Percentiles rank a stretch among this genome's conserved stretches.
These are phyloP conservation scores for Hortiboletus campestris DNA, from an alignment of 768 basidiomycete genomes.

Conservation along the genomic window DNA sequence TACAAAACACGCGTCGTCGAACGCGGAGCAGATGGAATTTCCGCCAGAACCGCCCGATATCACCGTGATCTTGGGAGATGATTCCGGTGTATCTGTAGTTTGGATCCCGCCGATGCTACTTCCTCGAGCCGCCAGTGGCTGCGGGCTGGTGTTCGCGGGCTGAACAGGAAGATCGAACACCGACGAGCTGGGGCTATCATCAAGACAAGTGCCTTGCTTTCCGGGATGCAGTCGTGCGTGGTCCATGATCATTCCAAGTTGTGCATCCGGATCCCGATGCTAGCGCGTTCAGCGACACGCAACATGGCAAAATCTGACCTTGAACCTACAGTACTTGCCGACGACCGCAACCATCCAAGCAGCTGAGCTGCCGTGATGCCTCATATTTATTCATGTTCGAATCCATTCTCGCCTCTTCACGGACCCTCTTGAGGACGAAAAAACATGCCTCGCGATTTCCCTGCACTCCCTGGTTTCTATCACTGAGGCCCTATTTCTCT, in stretches of 20 bases:
- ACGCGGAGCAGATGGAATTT: conserved; percentile 86
- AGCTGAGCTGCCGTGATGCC: no score
- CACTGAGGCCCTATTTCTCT: conserved; percentile 58
- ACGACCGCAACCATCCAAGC: background rate
- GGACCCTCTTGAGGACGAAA: background rate
- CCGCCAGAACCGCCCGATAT: conserved; percentile 95
- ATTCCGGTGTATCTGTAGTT: conserved; percentile 3
- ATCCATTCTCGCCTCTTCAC: no score
- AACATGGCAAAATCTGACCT: no score
- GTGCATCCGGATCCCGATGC: background rate
- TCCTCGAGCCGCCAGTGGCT: conserved; percentile 18
- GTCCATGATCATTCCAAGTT: conserved; percentile 11
- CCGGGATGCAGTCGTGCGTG: conserved; percentile 8
- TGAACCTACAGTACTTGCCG: background rate
- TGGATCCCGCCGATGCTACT: background rate
- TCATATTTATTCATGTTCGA: no score
- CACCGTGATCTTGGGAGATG: conserved; percentile 56
- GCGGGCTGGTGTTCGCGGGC: conserved; percentile 14
- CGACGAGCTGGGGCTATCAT: conserved; percentile 63
- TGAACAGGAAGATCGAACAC: conserved; percentile 72
- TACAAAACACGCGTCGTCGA: conserved; percentile 74
- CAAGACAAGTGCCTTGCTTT: conserved; percentile 7
- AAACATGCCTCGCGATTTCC: conserved; percentile 37
- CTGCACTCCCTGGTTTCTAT: conserved; percentile 63
- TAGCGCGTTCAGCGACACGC: no score